Percentiles rank a stretch among this genome's conserved stretches.
Evolutionary conservation across 352 stramenopile species (phyloP).

Genomic region (Blastocystis sp.): DNA sequence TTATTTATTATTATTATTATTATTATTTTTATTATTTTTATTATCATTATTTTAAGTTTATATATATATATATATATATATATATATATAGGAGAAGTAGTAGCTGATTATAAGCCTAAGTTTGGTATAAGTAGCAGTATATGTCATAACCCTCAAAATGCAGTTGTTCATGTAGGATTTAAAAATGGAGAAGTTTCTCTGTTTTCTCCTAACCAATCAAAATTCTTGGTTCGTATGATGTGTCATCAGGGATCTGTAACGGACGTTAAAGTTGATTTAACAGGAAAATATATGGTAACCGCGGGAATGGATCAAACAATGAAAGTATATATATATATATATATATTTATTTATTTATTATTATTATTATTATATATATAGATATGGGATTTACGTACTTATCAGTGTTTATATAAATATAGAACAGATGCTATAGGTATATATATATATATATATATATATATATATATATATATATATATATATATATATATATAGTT

Average conservation of each 20-base stretch:
- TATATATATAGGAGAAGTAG: too few relatives aligned
- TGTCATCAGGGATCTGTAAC: constrained; percentile 78
- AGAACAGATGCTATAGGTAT: constrained; percentile 48
- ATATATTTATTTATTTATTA: too few relatives aligned
- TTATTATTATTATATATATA: too few relatives aligned
- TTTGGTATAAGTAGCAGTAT: too few relatives aligned
- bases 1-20: too few relatives aligned
- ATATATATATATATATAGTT: constrained; percentile 49
- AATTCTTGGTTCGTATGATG: constrained; percentile 82
- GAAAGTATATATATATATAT: too few relatives aligned
- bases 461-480: constrained; percentile 76
- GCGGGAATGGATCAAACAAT: constrained; percentile 73
- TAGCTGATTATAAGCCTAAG: too few relatives aligned
- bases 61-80: too few relatives aligned
- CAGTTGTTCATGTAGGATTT: constrained; percentile 79
- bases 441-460: too few relatives aligned
- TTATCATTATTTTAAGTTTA: too few relatives aligned
- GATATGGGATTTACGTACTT: constrained; percentile 86
- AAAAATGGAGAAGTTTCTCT: constrained; percentile 82
- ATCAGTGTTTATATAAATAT: constrained; percentile 76
- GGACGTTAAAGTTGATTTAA: constrained; percentile 69
- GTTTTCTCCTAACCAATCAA: constrained; percentile 73
- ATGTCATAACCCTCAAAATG: constrained; percentile 80
- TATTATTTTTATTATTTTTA: too few relatives aligned
- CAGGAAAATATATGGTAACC: constrained; percentile 82